Conservation (phyloP, 106 monocot species). For the Acanthochlamys bracteata region DNA sequence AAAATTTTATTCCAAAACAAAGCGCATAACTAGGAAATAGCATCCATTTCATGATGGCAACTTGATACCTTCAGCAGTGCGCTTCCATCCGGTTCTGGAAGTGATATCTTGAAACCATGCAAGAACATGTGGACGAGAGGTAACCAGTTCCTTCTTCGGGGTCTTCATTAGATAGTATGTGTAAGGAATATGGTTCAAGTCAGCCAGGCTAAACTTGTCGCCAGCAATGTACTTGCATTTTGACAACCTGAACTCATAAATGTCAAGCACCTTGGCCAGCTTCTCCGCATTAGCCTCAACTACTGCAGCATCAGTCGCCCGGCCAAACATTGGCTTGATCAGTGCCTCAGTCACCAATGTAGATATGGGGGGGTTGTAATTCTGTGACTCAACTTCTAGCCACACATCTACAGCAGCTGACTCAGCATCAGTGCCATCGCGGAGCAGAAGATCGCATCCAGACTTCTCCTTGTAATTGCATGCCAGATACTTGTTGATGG, state of each 20-base stretch:
- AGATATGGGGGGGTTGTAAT: constrained; percentile 31
- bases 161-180: background rate
- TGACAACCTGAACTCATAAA: constrained; percentile 2
- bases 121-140: background rate
- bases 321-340: constrained; percentile 37
- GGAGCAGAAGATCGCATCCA: constrained; percentile 20
- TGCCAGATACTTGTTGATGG: constrained; percentile 51
- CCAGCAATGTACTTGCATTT: constrained; percentile 7
- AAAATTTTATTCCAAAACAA: too few species aligned
- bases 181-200: constrained; percentile 3
- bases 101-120: constrained; percentile 3
- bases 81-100: constrained; percentile 2
- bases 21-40: too few species aligned
- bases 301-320: constrained; percentile 17
- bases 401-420: constrained; percentile 35
- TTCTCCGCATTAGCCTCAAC: constrained; percentile 30
- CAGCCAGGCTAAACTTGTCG: constrained; percentile 6
- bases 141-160: background rate
- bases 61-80: background rate
- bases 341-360: constrained; percentile 24
- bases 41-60: too few species aligned
- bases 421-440: constrained; percentile 9
- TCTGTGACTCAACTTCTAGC: constrained; percentile 54
- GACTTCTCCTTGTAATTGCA: constrained; percentile 23
- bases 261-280: constrained; percentile 13